phyloP scores from a whole-genome alignment of 2,329 filamentous ascomycete genomes.

The Fusarium vanettenii region DNA sequence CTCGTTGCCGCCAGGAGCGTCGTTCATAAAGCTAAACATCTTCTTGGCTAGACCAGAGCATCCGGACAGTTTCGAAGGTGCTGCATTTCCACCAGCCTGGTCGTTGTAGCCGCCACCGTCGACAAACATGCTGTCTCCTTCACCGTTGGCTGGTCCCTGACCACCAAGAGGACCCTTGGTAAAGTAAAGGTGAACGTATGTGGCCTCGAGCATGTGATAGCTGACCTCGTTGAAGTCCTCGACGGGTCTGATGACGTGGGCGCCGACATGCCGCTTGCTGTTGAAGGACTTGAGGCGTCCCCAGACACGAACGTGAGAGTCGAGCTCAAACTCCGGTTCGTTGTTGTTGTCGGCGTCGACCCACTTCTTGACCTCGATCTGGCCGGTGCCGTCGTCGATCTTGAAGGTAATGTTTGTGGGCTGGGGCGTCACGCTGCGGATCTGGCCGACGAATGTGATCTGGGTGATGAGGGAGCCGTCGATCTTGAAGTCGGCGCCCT shows the following conservation, averaged over 20 bases:
- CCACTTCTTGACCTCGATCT: conserved; percentile 92
- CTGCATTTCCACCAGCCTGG: conserved; percentile 50
- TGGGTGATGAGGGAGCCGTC: conserved; percentile 80
- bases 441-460: conserved; percentile 86
- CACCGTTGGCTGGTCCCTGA: conserved; percentile 53
- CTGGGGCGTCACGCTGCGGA: conserved; percentile 87
- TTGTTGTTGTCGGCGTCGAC: conserved; percentile 71
- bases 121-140: conserved; percentile 67
- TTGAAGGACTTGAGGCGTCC: conserved; percentile 87
- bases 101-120: conserved; percentile 59
- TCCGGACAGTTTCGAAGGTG: conserved; percentile 54
- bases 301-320: conserved; percentile 86
- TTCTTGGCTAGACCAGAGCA: conserved; percentile 71
- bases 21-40: conserved; percentile 78
- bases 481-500: conserved; percentile 81
- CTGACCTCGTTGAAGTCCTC: conserved; percentile 91
- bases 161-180: conserved; percentile 72
- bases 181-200: conserved; percentile 87
- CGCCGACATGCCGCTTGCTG: conserved; percentile 83
- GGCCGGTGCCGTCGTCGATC: conserved; percentile 93
- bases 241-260: conserved; percentile 83
- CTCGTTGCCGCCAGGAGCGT: conserved; percentile 78
- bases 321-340: conserved; percentile 69
- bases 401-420: conserved; percentile 92
- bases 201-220: conserved; percentile 91